A percentile compares a stretch with the other conserved stretches of the same genome.
These are phyloP conservation scores for Brassica rapa DNA, from an alignment of 345 rosid species.

Conservation along the genomic window DNA sequence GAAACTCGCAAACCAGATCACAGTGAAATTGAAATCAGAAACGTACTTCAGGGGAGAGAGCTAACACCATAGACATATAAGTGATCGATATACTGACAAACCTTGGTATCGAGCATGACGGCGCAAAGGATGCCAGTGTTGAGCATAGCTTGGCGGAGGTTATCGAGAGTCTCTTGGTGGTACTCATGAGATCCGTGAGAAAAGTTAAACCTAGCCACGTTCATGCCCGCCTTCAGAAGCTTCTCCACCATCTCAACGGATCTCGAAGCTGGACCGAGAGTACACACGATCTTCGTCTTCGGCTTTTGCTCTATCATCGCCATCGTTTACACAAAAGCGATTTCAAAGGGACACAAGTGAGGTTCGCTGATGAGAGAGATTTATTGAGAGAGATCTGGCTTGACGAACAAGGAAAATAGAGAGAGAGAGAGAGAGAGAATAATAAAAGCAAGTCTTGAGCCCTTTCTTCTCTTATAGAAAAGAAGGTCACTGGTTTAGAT, in stretches of 20 bases:
- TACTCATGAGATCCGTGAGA: constrained; percentile 96
- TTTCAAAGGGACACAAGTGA: background rate
- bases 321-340: background rate
- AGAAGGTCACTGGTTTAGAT: constrained; percentile 29
- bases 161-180: constrained; percentile 91
- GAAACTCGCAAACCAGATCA: constrained; percentile 16
- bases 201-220: constrained; percentile 96
- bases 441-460: background rate
- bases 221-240: constrained; percentile 89
- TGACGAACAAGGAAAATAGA: constrained; percentile 35
- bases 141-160: constrained; percentile 78
- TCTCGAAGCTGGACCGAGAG: constrained; percentile 89
- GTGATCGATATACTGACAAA: constrained; percentile 19
- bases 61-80: background rate
- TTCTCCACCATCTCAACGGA: constrained; percentile 81
- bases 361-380: constrained; percentile 25
- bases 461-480: background rate
- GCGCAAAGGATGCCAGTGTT: constrained; percentile 92
- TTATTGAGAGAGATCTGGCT: constrained; percentile 41
- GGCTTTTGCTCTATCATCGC: constrained; percentile 58
- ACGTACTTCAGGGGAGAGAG: background rate
- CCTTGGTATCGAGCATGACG: constrained; percentile 99
- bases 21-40: constrained; percentile 16
- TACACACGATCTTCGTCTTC: constrained; percentile 96
- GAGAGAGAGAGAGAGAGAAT: no score